Evolutionary conservation across 768 basidiomycete genomes (phyloP).

Genomic region (Lanmaoa pseudosensibilis): DNA sequence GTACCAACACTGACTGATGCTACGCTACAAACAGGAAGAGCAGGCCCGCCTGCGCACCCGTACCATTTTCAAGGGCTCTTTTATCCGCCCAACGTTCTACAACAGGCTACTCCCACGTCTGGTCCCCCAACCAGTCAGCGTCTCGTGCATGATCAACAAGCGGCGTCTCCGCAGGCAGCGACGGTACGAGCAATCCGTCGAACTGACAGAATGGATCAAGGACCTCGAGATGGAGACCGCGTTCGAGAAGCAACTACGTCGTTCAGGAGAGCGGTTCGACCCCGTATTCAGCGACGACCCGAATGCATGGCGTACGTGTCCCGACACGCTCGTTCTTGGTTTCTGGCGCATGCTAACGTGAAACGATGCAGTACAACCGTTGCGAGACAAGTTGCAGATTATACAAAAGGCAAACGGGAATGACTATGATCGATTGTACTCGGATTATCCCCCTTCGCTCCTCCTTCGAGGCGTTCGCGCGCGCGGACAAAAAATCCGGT

Average conservation of each 20-base stretch:
- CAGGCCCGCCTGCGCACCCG: conserved; percentile 51
- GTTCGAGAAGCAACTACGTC: conserved; percentile 38
- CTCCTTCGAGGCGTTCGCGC: conserved; percentile 53
- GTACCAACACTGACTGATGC: background rate
- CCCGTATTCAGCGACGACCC: conserved; percentile 30
- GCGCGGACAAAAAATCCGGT: conserved; percentile 56
- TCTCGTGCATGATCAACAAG: conserved; percentile 66
- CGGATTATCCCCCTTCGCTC: conserved; percentile 50
- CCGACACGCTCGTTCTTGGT: too few species aligned
- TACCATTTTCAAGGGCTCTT: conserved; percentile 70
- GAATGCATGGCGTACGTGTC: conserved; percentile 24
- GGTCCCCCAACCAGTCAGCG: conserved; percentile 72
- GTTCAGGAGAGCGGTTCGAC: conserved; percentile 15
- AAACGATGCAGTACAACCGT: conserved; percentile 36
- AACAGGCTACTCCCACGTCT: conserved; percentile 78
- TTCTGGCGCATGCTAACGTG: conserved; percentile 3
- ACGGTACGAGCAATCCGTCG: conserved; percentile 40
- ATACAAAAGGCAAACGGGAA: conserved; percentile 38
- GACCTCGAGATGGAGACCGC: conserved; percentile 38
- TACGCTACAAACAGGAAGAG: conserved; percentile 51
- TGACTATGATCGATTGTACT: conserved; percentile 43
- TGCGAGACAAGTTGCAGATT: conserved; percentile 30
- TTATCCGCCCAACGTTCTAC: conserved; percentile 60
- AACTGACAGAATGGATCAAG: conserved; percentile 34
- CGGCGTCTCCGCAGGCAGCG: conserved; percentile 45